Percentiles rank a stretch among this genome's conserved stretches.
These are phyloP conservation scores for Glomus cerebriforme DNA, from an alignment of 192 early-diverging fungal species.

Conservation along the genomic window DNA sequence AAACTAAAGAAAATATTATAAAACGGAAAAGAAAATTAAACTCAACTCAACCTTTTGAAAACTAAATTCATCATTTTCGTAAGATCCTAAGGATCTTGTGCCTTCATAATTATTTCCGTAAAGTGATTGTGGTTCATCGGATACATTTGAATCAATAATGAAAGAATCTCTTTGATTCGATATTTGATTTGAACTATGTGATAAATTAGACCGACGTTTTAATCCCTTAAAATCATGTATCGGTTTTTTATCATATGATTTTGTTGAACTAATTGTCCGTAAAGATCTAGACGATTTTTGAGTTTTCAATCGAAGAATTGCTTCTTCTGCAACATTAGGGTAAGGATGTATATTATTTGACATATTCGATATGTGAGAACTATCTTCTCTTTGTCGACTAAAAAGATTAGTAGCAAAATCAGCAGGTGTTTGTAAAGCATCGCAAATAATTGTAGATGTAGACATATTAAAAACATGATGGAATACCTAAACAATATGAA, in stretches of 20 bases:
- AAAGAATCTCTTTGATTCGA: not conserved
- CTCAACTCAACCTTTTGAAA: not conserved
- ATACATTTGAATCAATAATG: not conserved
- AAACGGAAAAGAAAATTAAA: not conserved
- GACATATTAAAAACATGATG: constrained; percentile 13
- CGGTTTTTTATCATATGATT: not conserved
- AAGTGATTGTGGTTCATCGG: not conserved
- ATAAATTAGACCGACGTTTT: constrained; percentile 28
- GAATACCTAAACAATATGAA: constrained; percentile 11
- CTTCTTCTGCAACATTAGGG: not conserved
- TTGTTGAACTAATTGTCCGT: constrained; percentile 21
- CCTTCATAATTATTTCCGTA: not conserved
- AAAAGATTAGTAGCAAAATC: constrained; percentile 20
- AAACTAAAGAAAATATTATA: not conserved
- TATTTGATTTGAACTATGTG: not conserved
- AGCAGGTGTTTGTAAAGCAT: constrained; percentile 15
- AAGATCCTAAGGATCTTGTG: too few relatives aligned
- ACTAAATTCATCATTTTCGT: not conserved
- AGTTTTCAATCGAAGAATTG: not conserved
- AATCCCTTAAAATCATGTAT: not conserved
- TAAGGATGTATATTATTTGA: not conserved
- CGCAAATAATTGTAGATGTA: constrained; percentile 23
- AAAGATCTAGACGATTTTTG: constrained; percentile 24
- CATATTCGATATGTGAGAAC: not conserved
- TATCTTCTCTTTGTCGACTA: constrained; percentile 21